Evolutionary conservation across 1,284 basidiomycete species (phyloP), one percentile per base, ranked within the genome.

Genomic region (Clitocybe nebularis): DNA sequence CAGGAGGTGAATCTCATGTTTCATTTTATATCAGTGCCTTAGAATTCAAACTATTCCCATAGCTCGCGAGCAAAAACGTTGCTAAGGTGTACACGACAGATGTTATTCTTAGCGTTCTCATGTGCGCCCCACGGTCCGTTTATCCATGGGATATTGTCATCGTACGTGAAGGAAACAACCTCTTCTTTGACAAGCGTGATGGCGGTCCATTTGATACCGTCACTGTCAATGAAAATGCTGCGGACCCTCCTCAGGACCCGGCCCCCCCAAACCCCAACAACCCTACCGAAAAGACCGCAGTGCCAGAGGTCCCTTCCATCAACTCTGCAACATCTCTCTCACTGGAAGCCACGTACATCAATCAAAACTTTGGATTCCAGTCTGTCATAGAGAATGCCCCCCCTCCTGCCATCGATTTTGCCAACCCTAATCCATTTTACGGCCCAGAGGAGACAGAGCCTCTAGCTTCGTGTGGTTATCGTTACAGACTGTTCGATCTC

Each of bases 101-200:
- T 71, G 84, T 89, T 50, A 97, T 99, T 60, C 81, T 99, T 37
- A 88, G 90, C 48, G 86, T 97, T 13, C 81, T 99, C 51, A 99
- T 99, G 96, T 93, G 89, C 55, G 87, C 95, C 5, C 84, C 93
- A 4, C 78, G 96, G 52, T 94, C 93, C 10, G 90, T 97, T 47
- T 95, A 98, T 69, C 95, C 96, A 17, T 99, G 96, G 96, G 96
- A 99, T 63, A 93, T 99, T 49, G 89, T 99, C 51, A 87, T 99
- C 54, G 78, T 93, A 39, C 85, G 92, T 40, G 91, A 96, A 59
- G 93, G 93, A 29, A 85, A 93, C 69, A 91, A 88, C 63, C 69
- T 99, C 17, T 99, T 92, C 76, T 81, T 99, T 52, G 96, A 99
- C 75, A 99, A 99, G 71, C 89, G 96, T 45, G 93, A 96, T 62